Evolutionary conservation across 148 eudicot species (phyloP).

Genomic region (Amaranthus palmeri): DNA sequence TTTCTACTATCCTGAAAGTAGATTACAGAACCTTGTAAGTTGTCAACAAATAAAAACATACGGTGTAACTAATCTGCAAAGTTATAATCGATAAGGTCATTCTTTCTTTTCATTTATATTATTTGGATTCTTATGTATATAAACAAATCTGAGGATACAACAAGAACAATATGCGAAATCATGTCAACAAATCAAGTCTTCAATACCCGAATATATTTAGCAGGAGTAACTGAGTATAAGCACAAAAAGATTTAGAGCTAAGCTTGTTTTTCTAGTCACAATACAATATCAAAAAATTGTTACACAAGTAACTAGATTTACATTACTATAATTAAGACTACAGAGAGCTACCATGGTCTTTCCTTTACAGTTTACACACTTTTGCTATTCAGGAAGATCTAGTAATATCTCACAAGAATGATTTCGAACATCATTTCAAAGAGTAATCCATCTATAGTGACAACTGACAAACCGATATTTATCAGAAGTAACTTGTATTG

Average conservation of each 20-base stretch:
- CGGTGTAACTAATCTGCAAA: neutral
- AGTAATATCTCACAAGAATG: neutral
- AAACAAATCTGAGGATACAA: neutral
- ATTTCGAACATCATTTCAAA: neutral
- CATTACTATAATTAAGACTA: neutral
- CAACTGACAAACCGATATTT: neutral
- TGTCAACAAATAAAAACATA: too few relatives aligned
- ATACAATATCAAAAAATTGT: neutral
- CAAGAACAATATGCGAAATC: neutral
- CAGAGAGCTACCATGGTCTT: neutral
- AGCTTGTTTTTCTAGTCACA: neutral
- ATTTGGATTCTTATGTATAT: neutral
- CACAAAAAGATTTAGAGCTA: neutral
- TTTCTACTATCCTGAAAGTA: slow-evolving; percentile 32
- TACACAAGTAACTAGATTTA: neutral
- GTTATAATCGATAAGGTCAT: too few relatives aligned
- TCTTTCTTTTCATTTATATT: too few relatives aligned
- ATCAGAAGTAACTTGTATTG: neutral
- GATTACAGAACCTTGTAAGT: neutral
- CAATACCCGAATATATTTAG: neutral
- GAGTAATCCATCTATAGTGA: neutral
- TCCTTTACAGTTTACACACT: neutral
- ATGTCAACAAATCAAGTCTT: neutral
- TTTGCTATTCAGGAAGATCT: neutral
- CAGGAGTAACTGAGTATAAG: neutral